These are phyloP conservation scores for Coemansia furcata DNA, from an alignment of 192 early-diverging fungal species.

Conservation along the genomic window DNA sequence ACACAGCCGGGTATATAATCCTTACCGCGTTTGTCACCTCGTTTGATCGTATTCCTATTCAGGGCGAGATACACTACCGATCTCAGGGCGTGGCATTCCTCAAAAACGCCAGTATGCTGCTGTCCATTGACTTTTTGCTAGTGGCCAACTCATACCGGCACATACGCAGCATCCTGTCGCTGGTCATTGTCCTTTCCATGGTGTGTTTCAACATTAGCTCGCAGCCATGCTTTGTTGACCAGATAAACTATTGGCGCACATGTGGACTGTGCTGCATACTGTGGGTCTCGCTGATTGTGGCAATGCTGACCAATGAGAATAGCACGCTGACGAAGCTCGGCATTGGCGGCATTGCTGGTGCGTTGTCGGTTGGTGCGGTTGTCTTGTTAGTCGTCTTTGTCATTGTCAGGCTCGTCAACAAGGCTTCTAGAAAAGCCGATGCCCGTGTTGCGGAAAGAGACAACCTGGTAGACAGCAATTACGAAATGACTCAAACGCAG, in stretches of 20 bases:
- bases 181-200: conserved; percentile 66
- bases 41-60: conserved; percentile 64
- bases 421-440: neutral
- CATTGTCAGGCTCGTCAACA: conserved; percentile 15
- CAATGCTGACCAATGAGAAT: conserved; percentile 61
- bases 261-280: conserved; percentile 65
- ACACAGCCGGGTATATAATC: conserved; percentile 62
- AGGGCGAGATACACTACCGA: conserved; percentile 71
- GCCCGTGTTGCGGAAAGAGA: neutral
- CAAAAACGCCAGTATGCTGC: conserved; percentile 70
- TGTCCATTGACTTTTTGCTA: conserved; percentile 67
- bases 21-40: conserved; percentile 70
- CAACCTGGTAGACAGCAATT: neutral
- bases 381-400: conserved; percentile 61
- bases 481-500: neutral
- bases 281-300: conserved; percentile 66
- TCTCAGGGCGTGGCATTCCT: conserved; percentile 71
- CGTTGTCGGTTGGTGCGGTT: conserved; percentile 59
- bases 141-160: conserved; percentile 58
- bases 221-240: conserved; percentile 70
- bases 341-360: conserved; percentile 36
- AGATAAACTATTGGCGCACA: conserved; percentile 73
- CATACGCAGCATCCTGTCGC: conserved; percentile 66
- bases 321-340: conserved; percentile 33
- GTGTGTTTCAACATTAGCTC: conserved; percentile 71